Conservation (phyloP, 257 asterid species). For the Primulina tabacum region DNA sequence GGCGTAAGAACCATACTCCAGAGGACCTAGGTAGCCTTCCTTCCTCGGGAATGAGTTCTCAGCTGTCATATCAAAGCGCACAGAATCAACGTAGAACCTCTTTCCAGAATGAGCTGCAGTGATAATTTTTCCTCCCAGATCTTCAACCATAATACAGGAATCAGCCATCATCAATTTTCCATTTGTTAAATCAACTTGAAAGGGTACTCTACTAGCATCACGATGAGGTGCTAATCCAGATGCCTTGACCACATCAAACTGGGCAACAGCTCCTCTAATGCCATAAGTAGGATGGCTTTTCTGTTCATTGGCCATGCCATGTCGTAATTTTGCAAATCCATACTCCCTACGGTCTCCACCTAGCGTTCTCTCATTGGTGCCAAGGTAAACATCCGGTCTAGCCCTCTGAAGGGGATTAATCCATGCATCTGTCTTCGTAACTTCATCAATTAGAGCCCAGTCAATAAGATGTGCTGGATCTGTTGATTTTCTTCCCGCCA, state of each 20-base stretch:
- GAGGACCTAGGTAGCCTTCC: conserved; percentile 98
- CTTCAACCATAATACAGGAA: conserved; percentile 56
- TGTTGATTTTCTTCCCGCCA: conserved; percentile 40
- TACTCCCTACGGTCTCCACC: conserved; percentile 98
- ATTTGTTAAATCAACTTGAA: conserved; percentile 38
- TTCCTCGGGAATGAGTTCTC: conserved; percentile 96
- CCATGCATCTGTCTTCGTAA: conserved; percentile 77
- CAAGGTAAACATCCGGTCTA: conserved; percentile 96
- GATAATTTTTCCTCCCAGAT: conserved; percentile 74
- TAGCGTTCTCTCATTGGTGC: conserved; percentile 86
- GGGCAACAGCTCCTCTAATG: conserved; percentile 93
- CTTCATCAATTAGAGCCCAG: conserved; percentile 69
- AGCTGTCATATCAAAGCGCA: conserved; percentile 88
- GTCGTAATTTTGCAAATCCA: conserved; percentile 89
- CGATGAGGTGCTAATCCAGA: conserved; percentile 76
- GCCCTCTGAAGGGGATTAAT: conserved; percentile 95
- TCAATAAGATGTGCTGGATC: conserved; percentile 52
- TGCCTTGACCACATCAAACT: conserved; percentile 93
- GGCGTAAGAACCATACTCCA: conserved; percentile 94
- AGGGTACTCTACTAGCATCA: conserved; percentile 39
- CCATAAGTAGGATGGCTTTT: conserved; percentile 95
- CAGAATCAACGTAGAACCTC: conserved; percentile 94
- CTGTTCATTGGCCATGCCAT: conserved; percentile 74
- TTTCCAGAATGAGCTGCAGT: conserved; percentile 99
- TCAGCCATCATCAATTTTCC: conserved; percentile 83